These are phyloP conservation scores for Diplodia seriata DNA, from an alignment of 2,329 filamentous ascomycete genomes.

Conservation along the genomic window DNA sequence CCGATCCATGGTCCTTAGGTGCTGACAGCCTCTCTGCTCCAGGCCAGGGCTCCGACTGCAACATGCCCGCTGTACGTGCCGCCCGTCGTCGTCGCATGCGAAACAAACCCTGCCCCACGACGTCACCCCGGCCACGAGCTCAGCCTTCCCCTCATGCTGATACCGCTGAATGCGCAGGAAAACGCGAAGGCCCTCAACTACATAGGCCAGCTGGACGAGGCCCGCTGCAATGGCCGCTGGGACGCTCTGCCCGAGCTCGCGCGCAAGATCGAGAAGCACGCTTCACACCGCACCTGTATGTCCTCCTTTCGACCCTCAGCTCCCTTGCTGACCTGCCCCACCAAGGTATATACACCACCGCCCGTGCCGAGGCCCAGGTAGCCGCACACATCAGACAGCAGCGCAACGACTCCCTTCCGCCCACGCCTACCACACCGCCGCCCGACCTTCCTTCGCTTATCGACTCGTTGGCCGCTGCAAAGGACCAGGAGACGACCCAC, in stretches of 20 bases:
- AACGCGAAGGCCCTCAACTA: slow-evolving; percentile 83
- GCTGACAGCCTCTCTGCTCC: slow-evolving; percentile 11
- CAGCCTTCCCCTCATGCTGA: slow-evolving; percentile 22
- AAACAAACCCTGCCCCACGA: slow-evolving; percentile 27
- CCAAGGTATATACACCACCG: slow-evolving; percentile 55
- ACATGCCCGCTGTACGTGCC: slow-evolving; percentile 28
- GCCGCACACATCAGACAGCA: slow-evolving; percentile 51
- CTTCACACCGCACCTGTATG: slow-evolving; percentile 82
- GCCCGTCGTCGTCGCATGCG: slow-evolving; percentile 4
- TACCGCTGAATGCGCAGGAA: slow-evolving; percentile 49
- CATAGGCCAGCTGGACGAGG: slow-evolving; percentile 80
- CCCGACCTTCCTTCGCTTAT: slow-evolving; percentile 34
- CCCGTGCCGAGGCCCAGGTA: slow-evolving; percentile 55
- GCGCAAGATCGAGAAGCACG: slow-evolving; percentile 94
- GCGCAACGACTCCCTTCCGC: slow-evolving; percentile 52
- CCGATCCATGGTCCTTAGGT: neutral
- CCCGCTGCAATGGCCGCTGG: slow-evolving; percentile 89
- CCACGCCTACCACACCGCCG: slow-evolving; percentile 37
- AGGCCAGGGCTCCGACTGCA: slow-evolving; percentile 20
- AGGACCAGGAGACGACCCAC: slow-evolving; percentile 48
- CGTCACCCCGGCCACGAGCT: slow-evolving; percentile 30
- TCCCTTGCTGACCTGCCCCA: slow-evolving; percentile 16
- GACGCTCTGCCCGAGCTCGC: slow-evolving; percentile 84
- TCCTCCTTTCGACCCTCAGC: slow-evolving; percentile 34
- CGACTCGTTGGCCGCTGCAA: slow-evolving; percentile 20